Evolutionary conservation across 148 eudicot species (phyloP).

Genomic region (Pharnaceum exiguum): DNA sequence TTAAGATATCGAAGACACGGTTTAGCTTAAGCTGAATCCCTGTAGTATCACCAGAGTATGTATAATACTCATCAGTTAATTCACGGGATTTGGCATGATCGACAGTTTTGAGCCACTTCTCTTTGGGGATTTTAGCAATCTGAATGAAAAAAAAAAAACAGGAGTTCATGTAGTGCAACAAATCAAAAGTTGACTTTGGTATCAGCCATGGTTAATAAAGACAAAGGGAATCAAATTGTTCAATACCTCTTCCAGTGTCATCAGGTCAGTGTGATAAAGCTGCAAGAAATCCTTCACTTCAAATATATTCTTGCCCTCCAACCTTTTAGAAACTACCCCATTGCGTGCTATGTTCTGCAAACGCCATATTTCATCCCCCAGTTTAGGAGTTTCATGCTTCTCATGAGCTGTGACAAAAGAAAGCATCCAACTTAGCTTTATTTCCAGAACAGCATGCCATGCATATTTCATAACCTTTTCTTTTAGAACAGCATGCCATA

Average conservation of each 20-base stretch:
- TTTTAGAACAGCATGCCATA: no score
- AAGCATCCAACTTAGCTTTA: no score
- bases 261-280: constrained; percentile 14
- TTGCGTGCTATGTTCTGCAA: constrained; percentile 14
- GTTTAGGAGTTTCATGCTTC: constrained; percentile 22
- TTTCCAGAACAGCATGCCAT: no score
- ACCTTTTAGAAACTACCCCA: constrained; percentile 8
- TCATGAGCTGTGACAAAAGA: constrained; percentile 20
- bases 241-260: constrained; percentile 7
- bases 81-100: constrained; percentile 44
- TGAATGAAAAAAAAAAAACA: constrained; percentile 15
- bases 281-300: constrained; percentile 32
- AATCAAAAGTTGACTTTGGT: background rate
- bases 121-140: constrained; percentile 36
- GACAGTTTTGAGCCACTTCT: constrained; percentile 40
- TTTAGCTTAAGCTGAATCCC: constrained; percentile 31
- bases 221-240: no score
- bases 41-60: constrained; percentile 23
- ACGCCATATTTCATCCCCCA: constrained; percentile 22
- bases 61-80: constrained; percentile 27
- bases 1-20: constrained; percentile 35
- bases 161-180: background rate
- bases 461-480: no score
- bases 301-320: background rate
- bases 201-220: background rate